Evolutionary conservation across 2,329 filamentous ascomycete genomes (phyloP).

Genomic region (Blumeriella jaapii): DNA sequence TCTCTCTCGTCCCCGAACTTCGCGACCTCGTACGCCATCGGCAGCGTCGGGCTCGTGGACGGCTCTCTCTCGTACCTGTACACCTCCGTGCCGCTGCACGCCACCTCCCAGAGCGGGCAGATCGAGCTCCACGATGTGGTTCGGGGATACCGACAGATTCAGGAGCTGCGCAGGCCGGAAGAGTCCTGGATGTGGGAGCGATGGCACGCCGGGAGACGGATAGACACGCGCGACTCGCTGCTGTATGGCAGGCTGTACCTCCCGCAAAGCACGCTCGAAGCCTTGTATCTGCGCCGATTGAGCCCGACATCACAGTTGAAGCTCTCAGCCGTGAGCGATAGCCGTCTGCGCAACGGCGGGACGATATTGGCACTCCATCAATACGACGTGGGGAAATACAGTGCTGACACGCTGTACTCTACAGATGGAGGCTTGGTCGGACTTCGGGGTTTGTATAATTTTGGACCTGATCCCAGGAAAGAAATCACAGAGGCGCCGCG

Average conservation of each 20-base stretch:
- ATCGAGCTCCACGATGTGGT: slow-evolving; percentile 71
- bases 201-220: slow-evolving; percentile 38
- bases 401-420: slow-evolving; percentile 79
- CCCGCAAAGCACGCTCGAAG: slow-evolving; percentile 76
- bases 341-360: slow-evolving; percentile 60
- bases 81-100: slow-evolving; percentile 68
- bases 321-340: slow-evolving; percentile 66
- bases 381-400: slow-evolving; percentile 80
- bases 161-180: slow-evolving; percentile 46
- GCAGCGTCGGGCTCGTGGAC: slow-evolving; percentile 82
- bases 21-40: slow-evolving; percentile 85
- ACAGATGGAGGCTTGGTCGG: slow-evolving; percentile 87
- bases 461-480: slow-evolving; percentile 40
- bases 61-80: slow-evolving; percentile 97
- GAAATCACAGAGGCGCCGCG: slow-evolving; percentile 19
- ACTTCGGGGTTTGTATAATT: slow-evolving; percentile 85
- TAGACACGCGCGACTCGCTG: slow-evolving; percentile 44
- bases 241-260: slow-evolving; percentile 73
- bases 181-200: slow-evolving; percentile 40
- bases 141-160: slow-evolving; percentile 70
- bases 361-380: slow-evolving; percentile 63
- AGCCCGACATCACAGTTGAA: slow-evolving; percentile 69
- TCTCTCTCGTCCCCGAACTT: slow-evolving; percentile 89
- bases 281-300: slow-evolving; percentile 68
- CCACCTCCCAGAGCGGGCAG: slow-evolving; percentile 56